phyloP scores from a whole-genome alignment of 176 grass and related monocot genomes.

The Triticum monococcum region DNA sequence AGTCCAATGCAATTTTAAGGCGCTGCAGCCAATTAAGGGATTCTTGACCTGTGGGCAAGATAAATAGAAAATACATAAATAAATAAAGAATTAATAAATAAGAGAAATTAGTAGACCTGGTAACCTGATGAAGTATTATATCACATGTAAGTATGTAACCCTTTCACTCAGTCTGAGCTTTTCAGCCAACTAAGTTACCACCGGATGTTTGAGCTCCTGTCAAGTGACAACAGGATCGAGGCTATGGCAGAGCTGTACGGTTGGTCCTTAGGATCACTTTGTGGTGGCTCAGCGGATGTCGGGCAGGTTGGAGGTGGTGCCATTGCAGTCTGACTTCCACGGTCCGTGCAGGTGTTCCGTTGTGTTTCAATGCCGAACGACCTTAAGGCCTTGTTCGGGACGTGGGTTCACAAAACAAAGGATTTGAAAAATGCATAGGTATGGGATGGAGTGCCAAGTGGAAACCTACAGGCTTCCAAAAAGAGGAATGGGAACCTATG shows the following conservation, averaged over 20 bases:
- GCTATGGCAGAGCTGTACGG: too few species aligned
- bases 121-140: background rate
- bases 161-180: background rate
- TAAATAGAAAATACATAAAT: background rate
- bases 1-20: constrained; percentile 16
- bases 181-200: background rate
- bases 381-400: too few species aligned
- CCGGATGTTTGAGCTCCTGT: too few species aligned
- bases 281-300: too few species aligned
- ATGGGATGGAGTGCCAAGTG: background rate
- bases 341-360: too few species aligned
- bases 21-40: constrained; percentile 30
- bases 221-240: too few species aligned
- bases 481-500: background rate
- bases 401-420: too few species aligned
- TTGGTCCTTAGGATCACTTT: too few species aligned
- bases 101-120: background rate
- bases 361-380: too few species aligned
- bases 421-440: too few species aligned
- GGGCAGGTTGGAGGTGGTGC: too few species aligned
- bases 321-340: too few species aligned
- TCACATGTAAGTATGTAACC: background rate
- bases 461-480: background rate
- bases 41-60: constrained; percentile 4
- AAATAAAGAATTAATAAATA: background rate